These are phyloP conservation scores for Syzygium oleosum DNA, from an alignment of 345 rosid species.

Conservation along the genomic window DNA sequence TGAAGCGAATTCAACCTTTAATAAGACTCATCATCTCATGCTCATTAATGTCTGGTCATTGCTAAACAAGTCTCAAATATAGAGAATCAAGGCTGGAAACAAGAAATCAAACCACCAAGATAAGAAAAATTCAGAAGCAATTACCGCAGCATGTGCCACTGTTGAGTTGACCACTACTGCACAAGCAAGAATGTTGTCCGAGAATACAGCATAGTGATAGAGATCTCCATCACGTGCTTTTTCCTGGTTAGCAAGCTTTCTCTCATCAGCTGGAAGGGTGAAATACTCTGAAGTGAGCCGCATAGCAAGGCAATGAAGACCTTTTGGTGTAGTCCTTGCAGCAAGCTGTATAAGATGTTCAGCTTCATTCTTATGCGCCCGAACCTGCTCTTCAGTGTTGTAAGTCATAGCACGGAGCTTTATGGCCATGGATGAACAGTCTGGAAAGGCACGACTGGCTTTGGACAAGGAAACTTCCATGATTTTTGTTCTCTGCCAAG, in stretches of 20 bases:
- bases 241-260: conserved; percentile 59
- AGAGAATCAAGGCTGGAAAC: neutral
- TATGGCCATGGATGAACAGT: conserved; percentile 57
- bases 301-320: conserved; percentile 90
- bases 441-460: conserved; percentile 44
- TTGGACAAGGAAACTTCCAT: conserved; percentile 51
- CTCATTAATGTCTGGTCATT: neutral
- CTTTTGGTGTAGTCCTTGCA: conserved; percentile 84
- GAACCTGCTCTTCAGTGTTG: conserved; percentile 71
- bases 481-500: conserved; percentile 52
- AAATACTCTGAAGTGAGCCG: conserved; percentile 74
- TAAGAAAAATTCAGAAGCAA: neutral
- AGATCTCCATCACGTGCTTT: conserved; percentile 39
- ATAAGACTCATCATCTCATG: neutral
- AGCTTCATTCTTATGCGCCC: conserved; percentile 55
- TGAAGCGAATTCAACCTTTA: neutral
- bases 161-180: conserved; percentile 86
- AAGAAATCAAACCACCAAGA: neutral
- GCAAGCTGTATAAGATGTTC: conserved; percentile 73
- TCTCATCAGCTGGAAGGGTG: conserved; percentile 51
- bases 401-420: conserved; percentile 74
- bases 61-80: neutral
- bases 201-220: conserved; percentile 73
- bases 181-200: conserved; percentile 82
- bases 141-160: conserved; percentile 59